Evolutionary conservation across 305 asterid genomes (phyloP), one percentile per base, ranked within the genome.

Genomic region (Fraxinus greggii): DNA sequence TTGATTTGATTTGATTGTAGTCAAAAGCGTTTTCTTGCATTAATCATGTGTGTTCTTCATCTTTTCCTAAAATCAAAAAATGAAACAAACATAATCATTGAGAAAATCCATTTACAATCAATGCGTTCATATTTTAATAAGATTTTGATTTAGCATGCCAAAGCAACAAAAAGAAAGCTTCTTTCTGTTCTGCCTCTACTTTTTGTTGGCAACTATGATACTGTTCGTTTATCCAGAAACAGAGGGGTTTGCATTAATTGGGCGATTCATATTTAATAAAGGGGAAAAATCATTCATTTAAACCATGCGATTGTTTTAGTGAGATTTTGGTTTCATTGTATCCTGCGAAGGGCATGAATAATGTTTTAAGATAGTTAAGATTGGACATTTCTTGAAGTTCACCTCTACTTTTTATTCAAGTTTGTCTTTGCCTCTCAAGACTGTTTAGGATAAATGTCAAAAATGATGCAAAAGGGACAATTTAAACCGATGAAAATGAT

Each of bases 111-210:
- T 83, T 80, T 76, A 31, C 35, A 76, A 78, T 82, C 84, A 81
- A 89, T 81, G 74, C 80, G 82, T 81, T 69, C 7, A 36, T 61
- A 85, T 85, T 85, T 84, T 87, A 80, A 80, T 76, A 79, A 81
- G 86, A 85, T 63, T 86, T 86, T 88, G 76, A 82, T 85, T 76
- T 87, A 54, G 83, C 88, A 82, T 85, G 85, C 51, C 85, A 72
- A 82, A 82, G 78, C 87, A 77, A 82, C 92, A 87, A 33, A 80
- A 86, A 72, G 78, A 83, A 7, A 5, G 40, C 75, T 19, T 81
- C 76, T 83, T 81, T 81, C 59, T 87, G 89, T 85, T 67, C 88
- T 85, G 32, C 59, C 72, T 82, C 21, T 63, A 59, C 84, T 78
- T 86, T 75, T 31, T 15, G 77, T 65, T 81, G 70, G 80, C 77